A percentile compares a stretch with the other conserved stretches of the same genome.
Conservation (phyloP, 768 basidiomycete species). For the Asterophora parasitica region DNA sequence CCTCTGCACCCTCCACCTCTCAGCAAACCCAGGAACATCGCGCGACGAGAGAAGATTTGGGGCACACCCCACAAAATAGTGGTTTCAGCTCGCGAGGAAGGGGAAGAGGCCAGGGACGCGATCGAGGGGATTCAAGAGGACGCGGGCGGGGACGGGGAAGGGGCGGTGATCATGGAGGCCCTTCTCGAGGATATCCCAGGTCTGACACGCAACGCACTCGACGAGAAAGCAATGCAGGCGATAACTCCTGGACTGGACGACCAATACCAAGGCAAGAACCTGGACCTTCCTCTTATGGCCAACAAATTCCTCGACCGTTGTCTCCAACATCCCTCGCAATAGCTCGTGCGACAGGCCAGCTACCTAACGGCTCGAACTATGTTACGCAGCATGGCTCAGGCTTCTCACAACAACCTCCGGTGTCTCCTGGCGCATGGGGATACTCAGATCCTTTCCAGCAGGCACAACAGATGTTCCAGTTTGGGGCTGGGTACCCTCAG, state of each 20-base stretch:
- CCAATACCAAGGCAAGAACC: constrained; percentile 16
- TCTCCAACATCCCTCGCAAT: constrained; percentile 45
- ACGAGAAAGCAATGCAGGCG: constrained; percentile 14
- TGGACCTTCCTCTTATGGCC: constrained; percentile 24
- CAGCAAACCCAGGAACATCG: neutral
- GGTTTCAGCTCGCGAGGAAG: neutral
- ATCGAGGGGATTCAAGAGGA: constrained; percentile 35
- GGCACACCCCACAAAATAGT: constrained; percentile 3
- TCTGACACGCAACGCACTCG: constrained; percentile 2
- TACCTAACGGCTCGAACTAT: constrained; percentile 20
- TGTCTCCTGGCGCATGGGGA: constrained; percentile 5
- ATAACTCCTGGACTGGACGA: constrained; percentile 14
- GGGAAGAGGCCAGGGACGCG: constrained; percentile 28
- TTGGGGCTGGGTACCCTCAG: constrained; percentile 15
- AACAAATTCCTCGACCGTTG: constrained; percentile 24
- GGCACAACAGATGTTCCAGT: constrained; percentile 18
- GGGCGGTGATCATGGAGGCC: constrained; percentile 23
- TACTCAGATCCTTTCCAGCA: constrained; percentile 18
- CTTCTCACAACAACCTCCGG: neutral
- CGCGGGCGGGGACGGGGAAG: constrained; percentile 24
- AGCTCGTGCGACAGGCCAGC: constrained; percentile 42
- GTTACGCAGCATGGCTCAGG: constrained; percentile 7
- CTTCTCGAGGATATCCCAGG: constrained; percentile 23
- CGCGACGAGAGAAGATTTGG: neutral
- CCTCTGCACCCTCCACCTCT: neutral